phyloP scores from a whole-genome alignment of 2,329 filamentous ascomycete species.

The Pochonia chlamydosporia region DNA sequence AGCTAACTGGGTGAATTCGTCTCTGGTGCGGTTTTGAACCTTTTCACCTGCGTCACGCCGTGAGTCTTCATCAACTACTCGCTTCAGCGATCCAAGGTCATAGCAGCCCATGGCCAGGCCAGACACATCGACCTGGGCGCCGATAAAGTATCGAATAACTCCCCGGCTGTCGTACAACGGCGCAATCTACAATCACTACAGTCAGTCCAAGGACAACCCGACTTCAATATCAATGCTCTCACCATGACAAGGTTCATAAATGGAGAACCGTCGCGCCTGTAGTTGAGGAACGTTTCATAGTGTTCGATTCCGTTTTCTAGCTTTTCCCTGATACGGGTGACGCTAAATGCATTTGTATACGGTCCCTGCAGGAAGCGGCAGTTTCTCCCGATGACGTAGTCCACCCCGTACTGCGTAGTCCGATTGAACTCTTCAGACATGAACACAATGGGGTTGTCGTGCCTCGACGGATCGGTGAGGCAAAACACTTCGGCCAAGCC shows the following conservation, averaged over 20 bases:
- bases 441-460: conserved; percentile 71
- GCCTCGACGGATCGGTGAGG: conserved; percentile 64
- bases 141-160: conserved; percentile 60
- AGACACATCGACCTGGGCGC: conserved; percentile 66
- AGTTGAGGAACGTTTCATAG: conserved; percentile 71
- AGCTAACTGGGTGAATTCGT: conserved; percentile 59
- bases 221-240: background rate
- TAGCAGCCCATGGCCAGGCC: conserved; percentile 61
- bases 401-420: conserved; percentile 59
- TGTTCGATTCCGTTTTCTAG: conserved; percentile 60
- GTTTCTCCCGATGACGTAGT: conserved; percentile 68
- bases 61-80: conserved; percentile 25
- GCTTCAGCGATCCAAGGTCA: conserved; percentile 56
- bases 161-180: conserved; percentile 65
- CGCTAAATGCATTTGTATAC: conserved; percentile 58
- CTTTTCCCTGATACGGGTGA: conserved; percentile 56
- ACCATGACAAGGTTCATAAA: conserved; percentile 75
- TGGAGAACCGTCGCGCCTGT: conserved; percentile 68
- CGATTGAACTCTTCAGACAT: conserved; percentile 69
- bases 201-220: background rate
- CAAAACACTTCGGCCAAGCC: conserved; percentile 72
- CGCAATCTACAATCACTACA: conserved; percentile 51
- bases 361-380: conserved; percentile 76
- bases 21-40: conserved; percentile 30
- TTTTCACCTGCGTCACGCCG: conserved; percentile 2